Base-by-base conservation (phyloP, 2,329 filamentous ascomycete genomes). In the Escovopsis weberi region DNA sequence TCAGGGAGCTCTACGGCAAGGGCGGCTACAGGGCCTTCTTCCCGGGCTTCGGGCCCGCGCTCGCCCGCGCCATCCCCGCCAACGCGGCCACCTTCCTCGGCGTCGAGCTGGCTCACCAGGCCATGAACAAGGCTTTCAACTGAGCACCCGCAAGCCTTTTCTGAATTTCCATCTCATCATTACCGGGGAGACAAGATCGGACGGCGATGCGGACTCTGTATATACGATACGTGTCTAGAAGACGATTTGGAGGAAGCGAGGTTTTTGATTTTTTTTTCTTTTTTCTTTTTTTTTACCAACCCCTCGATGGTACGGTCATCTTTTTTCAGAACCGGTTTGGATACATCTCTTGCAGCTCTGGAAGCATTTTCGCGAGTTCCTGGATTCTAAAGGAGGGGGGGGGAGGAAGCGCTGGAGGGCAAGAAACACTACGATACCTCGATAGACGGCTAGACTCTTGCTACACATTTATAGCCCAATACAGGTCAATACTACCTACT, bases 21-120 rank as follows among this genome's bases (percentile, higher is more conserved):
- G 88, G 89, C 30, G 91, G 91, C 4, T 61, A 84, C 56, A 87
- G 81, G 66, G 88, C 91, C 2, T 98, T 98, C 69, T 98, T 98
- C 75, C 91, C 91, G 6, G 91, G 91, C 23, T 87, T 98, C 53
- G 89, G 85, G 0, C 91, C 91, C 2, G 91, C 91, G 3, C 73
- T 98, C 59, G 83, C 87, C 10, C 79, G 91, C 63, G 91, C 91
- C 4, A 87, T 96, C 37, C 91, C 91, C 6, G 91, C 91, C 9
- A 98, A 98, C 59, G 91, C 91, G 2, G 91, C 91, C 30, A 96
- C 91, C 2, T 98, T 98, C 55, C 64, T 88, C 55, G 84, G 85
- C 10, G 84, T 91, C 7, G 85, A 91, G 67, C 62, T 89, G 59
- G 85, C 85, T 37, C 84, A 91, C 57, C 80, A 85, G 63, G 79